Evolutionary conservation across 1,284 basidiomycete species (phyloP), one percentile per base, ranked within the genome.

Genomic region (Fistulinella staudtii): DNA sequence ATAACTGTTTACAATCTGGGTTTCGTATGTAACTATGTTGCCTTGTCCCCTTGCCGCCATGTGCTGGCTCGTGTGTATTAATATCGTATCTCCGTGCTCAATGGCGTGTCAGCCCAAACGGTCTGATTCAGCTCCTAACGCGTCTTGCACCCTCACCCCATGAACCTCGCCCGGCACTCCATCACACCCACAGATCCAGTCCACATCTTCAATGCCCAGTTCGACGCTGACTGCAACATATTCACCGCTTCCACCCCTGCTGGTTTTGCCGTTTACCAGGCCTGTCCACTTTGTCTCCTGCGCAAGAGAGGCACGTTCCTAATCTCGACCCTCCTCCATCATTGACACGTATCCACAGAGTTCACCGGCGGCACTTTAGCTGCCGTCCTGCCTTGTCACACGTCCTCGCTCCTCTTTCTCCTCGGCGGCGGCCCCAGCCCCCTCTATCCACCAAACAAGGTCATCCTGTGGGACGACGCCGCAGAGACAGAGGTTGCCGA

Each of bases 381-480:
- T 14, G 73, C 81, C 31, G 89, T 83, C 3, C 74, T 90, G 4
- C 89, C 91, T 1, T 69, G 93, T 42, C 90, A 93, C 55, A 76
- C 82, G 18, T 87, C 91, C 4, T 93, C 92, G 47, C 71, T 97
- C 24, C 70, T 96, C 36, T 93, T 93, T 61, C 80, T 97, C 30
- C 76, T 95, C 52, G 93, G 93, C 37, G 93, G 93, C 38, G 92
- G 93, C 23, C 74, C 82, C 39, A 87, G 86, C 60, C 93, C 93
- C n/a, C 75, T 90, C 6, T 97, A 93, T 66, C 85, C 93, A 22
- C 90, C 89, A 21, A 97, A 97, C 72, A 97, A 96, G 71, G 89
- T 93, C 36, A 76, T 96, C 45, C 66, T 97, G 36, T 96, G 89
- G 84, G 87, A 96, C 66, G 90, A 93, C 66, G 75, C 74, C 2